A percentile compares a stretch with the other conserved stretches of the same genome.
These are phyloP conservation scores for Penicillium coffeae DNA, from an alignment of 495 filamentous ascomycete genomes.

Conservation along the genomic window DNA sequence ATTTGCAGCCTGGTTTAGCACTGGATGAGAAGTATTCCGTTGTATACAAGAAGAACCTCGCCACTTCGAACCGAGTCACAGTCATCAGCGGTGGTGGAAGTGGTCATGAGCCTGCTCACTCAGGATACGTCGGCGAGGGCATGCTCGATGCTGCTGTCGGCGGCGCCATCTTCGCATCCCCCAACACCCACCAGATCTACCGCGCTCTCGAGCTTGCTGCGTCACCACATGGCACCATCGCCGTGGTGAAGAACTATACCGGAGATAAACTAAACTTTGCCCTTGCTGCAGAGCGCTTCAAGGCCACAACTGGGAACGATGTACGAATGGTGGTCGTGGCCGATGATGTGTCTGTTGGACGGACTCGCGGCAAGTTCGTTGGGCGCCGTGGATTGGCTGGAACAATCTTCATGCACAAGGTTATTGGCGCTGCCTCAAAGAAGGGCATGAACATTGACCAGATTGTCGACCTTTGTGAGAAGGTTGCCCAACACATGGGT, in stretches of 20 bases:
- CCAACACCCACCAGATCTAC: conserved; percentile 12
- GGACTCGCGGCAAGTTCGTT: conserved; percentile 6
- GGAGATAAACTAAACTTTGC: conserved; percentile 15
- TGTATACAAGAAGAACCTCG: no score
- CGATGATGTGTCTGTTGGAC: conserved; percentile 12
- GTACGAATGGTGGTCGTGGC: conserved; percentile 5
- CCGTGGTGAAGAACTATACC: conserved; percentile 14
- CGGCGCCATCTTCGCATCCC: conserved; percentile 12
- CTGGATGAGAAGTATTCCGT: no score
- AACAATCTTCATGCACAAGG: conserved; percentile 9
- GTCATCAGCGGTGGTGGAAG: conserved; percentile 17
- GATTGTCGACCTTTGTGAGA: no score
- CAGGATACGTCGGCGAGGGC: conserved; percentile 13
- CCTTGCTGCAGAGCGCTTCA: conserved; percentile 11
- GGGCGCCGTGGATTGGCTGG: conserved; percentile 8
- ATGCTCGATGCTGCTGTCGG: conserved; percentile 14
- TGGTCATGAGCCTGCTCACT: conserved; percentile 13
- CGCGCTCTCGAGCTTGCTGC: conserved; percentile 6
- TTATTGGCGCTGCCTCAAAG: conserved; percentile 8
- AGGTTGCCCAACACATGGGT: conserved; percentile 10
- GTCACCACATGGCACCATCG: conserved; percentile 6
- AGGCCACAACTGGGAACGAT: conserved; percentile 2
- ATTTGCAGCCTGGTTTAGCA: no score
- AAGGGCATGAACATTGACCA: not conserved
- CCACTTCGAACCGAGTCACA: no score